Conservation (phyloP, 164 flowering plant species). For the Kalanchoe fedtschenkoi region DNA sequence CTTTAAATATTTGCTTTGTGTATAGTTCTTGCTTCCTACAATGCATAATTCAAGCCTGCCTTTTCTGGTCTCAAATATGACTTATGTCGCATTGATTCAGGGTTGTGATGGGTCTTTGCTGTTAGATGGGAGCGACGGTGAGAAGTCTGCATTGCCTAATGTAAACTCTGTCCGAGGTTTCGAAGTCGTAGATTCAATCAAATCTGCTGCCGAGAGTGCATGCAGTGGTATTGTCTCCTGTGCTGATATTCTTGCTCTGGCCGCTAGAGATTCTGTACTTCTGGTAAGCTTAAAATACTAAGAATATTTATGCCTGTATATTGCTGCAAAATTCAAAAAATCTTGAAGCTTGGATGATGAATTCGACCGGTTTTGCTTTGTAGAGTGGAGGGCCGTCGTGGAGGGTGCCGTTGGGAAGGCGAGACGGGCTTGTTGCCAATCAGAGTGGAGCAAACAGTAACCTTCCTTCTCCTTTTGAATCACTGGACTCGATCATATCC, state of each 20-base stretch:
- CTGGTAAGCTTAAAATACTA: conserved; percentile 24
- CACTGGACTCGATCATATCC: conserved; percentile 19
- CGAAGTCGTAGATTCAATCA: conserved; percentile 60
- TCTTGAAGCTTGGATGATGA: background rate
- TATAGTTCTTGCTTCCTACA: background rate
- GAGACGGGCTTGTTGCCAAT: conserved; percentile 57
- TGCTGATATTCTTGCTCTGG: conserved; percentile 73
- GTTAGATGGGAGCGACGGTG: conserved; percentile 54
- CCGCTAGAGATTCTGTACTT: conserved; percentile 59
- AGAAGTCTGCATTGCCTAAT: conserved; percentile 51
- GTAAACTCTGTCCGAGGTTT: conserved; percentile 62
- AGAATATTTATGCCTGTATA: too few species aligned
- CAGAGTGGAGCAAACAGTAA: conserved; percentile 31
- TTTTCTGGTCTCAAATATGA: background rate
- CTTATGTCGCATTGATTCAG: conserved; percentile 14
- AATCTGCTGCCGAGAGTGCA: conserved; percentile 50
- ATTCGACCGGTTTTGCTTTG: background rate
- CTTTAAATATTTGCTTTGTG: background rate
- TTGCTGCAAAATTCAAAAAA: too few species aligned
- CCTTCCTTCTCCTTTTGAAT: conserved; percentile 57
- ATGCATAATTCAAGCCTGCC: background rate
- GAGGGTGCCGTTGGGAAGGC: conserved; percentile 61
- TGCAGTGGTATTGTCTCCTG: conserved; percentile 76
- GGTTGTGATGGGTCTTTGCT: conserved; percentile 78
- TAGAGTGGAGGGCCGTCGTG: conserved; percentile 78